These are phyloP conservation scores for Penicillium coprophilum DNA, from an alignment of 495 filamentous ascomycete genomes.

Conservation along the genomic window DNA sequence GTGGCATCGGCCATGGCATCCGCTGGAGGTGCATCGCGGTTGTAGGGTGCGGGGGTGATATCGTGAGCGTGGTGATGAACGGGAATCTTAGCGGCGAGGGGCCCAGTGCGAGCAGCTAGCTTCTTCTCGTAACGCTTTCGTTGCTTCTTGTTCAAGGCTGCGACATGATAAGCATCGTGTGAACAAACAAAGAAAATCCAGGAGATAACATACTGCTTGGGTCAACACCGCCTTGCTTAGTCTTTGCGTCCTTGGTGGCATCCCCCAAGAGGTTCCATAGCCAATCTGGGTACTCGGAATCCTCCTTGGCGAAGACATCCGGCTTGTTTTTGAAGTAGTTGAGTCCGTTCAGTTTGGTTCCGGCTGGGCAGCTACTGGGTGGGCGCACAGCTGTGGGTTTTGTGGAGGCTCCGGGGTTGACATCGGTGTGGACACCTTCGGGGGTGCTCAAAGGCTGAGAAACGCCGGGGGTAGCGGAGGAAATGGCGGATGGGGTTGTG, in stretches of 20 bases:
- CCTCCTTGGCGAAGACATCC: constrained; percentile 68
- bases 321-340: constrained; percentile 86
- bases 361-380: constrained; percentile 59
- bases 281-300: constrained; percentile 89
- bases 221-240: constrained; percentile 44
- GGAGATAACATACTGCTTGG: constrained; percentile 58
- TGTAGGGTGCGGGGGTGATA: constrained; percentile 59
- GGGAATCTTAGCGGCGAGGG: constrained; percentile 71
- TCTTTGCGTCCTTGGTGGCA: constrained; percentile 35
- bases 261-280: constrained; percentile 75
- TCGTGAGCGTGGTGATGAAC: constrained; percentile 82
- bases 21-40: constrained; percentile 29
- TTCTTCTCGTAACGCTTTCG: constrained; percentile 63
- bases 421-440: constrained; percentile 35
- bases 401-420: constrained; percentile 25
- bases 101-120: constrained; percentile 62
- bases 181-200: neutral
- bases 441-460: constrained; percentile 49
- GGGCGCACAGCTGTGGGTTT: constrained; percentile 31
- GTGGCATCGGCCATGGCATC: constrained; percentile 34
- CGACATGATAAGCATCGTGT: constrained; percentile 11
- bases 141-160: constrained; percentile 57
- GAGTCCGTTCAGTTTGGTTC: constrained; percentile 73
- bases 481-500: constrained; percentile 43
- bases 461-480: constrained; percentile 45